phyloP scores from a whole-genome alignment of 441 rosid species.

The Pelargonium myrrhifolium region DNA sequence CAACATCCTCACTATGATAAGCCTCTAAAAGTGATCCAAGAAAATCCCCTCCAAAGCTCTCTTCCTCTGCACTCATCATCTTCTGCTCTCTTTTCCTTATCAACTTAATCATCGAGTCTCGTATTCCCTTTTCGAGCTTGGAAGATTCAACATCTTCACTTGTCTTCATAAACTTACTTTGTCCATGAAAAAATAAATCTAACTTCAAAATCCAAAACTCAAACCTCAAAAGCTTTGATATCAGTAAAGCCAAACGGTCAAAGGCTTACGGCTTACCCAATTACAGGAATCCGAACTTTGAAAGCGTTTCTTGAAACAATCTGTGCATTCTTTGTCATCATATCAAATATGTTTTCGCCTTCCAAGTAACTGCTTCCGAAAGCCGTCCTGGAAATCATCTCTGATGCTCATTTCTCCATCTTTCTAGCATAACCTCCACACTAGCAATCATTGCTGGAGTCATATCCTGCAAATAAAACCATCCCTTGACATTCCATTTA shows the following conservation, averaged over 20 bases:
- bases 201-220: background rate
- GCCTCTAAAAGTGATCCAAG: conserved; percentile 27
- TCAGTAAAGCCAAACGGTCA: background rate
- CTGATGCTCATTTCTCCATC: conserved; percentile 29
- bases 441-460: conserved; percentile 29
- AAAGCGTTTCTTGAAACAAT: conserved; percentile 8
- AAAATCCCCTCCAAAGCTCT: conserved; percentile 18
- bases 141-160: conserved; percentile 36
- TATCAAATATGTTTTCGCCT: conserved; percentile 31
- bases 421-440: conserved; percentile 32
- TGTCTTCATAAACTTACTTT: conserved; percentile 28
- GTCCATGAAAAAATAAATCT: background rate
- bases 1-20: conserved; percentile 16
- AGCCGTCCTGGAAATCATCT: conserved; percentile 37
- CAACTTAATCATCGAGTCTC: conserved; percentile 26
- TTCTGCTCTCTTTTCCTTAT: conserved; percentile 29
- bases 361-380: conserved; percentile 38
- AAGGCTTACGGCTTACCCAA: conserved; percentile 17
- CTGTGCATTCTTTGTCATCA: conserved; percentile 21
- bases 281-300: conserved; percentile 21
- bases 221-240: too few relatives aligned
- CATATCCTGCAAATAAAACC: conserved; percentile 20
- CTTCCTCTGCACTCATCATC: conserved; percentile 8
- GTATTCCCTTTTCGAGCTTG: conserved; percentile 29
- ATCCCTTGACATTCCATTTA: background rate